Conservation (phyloP, 805 yeast genomes). For the Ogataea salicorniae region DNA sequence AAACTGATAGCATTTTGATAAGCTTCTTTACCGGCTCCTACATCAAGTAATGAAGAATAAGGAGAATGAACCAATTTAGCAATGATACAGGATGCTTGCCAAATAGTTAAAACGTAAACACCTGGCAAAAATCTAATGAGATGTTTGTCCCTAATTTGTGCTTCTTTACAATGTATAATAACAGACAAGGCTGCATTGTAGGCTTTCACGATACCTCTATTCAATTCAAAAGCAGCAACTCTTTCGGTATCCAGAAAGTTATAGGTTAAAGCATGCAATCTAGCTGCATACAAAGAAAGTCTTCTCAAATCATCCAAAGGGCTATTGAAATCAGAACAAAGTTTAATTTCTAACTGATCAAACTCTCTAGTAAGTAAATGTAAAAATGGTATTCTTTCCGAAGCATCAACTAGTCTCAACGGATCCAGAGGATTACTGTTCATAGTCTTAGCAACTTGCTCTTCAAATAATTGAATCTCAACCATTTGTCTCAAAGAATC, state of each 20-base stretch:
- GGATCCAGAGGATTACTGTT: constrained; percentile 66
- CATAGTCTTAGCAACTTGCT: constrained; percentile 73
- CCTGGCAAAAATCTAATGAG: constrained; percentile 80
- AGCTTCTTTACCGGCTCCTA: constrained; percentile 63
- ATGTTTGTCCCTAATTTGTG: constrained; percentile 52
- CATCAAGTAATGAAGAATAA: constrained; percentile 59
- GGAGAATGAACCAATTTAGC: constrained; percentile 76
- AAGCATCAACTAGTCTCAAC: constrained; percentile 57
- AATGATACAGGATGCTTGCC: constrained; percentile 90
- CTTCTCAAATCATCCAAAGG: constrained; percentile 63
- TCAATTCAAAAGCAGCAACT: constrained; percentile 52
- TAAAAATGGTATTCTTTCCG: constrained; percentile 71
- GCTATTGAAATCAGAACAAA: constrained; percentile 33
- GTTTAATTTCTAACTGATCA: constrained; percentile 65
- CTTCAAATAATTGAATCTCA: constrained; percentile 80
- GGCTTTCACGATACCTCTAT: constrained; percentile 67
- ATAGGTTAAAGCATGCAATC: constrained; percentile 79
- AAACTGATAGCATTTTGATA: constrained; percentile 63
- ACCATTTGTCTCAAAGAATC: constrained; percentile 66
- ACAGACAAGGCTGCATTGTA: constrained; percentile 76
- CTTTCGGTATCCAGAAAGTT: constrained; percentile 64
- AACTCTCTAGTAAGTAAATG: constrained; percentile 66
- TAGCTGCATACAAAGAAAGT: constrained; percentile 63
- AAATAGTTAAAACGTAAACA: constrained; percentile 70
- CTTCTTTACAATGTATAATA: constrained; percentile 58